These are phyloP conservation scores for Teunomyces lycoperdinae DNA, from an alignment of 805 yeast genomes.

Conservation along the genomic window DNA sequence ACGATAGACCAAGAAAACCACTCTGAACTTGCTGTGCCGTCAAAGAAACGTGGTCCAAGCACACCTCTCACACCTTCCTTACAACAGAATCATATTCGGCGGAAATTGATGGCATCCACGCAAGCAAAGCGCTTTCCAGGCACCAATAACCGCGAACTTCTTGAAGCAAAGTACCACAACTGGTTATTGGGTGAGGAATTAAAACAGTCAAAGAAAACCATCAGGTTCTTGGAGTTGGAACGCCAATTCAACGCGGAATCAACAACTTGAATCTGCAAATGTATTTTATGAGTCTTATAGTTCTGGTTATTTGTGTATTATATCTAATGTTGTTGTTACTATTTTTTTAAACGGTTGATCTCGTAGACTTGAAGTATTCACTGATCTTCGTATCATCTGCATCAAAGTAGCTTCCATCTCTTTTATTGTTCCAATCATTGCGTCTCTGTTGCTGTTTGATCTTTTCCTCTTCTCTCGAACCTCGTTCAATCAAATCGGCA, in stretches of 20 bases:
- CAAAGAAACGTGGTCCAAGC: constrained; percentile 22
- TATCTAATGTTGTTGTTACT: background rate
- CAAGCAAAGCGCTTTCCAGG: constrained; percentile 2
- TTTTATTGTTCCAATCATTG: constrained; percentile 53
- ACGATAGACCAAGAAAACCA: background rate
- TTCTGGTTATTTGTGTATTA: background rate
- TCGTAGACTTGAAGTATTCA: constrained; percentile 50
- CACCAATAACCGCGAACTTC: constrained; percentile 12
- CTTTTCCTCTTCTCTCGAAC: constrained; percentile 48
- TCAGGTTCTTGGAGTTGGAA: constrained; percentile 32
- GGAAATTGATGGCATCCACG: constrained; percentile 6
- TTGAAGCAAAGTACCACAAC: constrained; percentile 26
- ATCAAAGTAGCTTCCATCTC: constrained; percentile 41
- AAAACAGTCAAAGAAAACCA: constrained; percentile 19
- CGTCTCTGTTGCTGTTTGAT: constrained; percentile 39
- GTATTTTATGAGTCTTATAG: too few relatives aligned
- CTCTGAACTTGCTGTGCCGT: background rate
- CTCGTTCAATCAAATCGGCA: constrained; percentile 52
- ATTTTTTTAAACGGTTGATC: constrained; percentile 20
- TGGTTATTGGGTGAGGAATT: constrained; percentile 30
- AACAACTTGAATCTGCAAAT: too few relatives aligned
- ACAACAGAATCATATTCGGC: constrained; percentile 17
- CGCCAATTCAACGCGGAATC: constrained; percentile 14
- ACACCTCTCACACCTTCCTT: constrained; percentile 34
- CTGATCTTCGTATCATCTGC: constrained; percentile 43